Evolutionary conservation across 176 grass and related monocot species (phyloP).

Genomic region (Musa acuminata): DNA sequence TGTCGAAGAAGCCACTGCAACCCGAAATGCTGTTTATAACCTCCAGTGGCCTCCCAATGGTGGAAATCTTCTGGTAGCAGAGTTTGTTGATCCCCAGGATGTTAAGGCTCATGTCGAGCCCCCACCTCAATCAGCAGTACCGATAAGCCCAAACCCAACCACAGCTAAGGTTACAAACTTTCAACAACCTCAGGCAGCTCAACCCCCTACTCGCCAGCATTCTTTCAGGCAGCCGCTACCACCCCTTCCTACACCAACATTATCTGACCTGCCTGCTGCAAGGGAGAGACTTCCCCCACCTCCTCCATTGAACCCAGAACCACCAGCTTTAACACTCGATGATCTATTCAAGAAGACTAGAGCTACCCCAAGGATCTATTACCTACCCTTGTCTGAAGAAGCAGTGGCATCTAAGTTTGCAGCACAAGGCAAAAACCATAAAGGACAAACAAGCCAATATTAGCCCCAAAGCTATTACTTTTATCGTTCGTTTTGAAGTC

Average conservation of each 20-base stretch:
- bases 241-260: neutral
- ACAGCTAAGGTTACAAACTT: slow-evolving; percentile 18
- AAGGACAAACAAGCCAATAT: neutral
- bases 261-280: slow-evolving; percentile 3
- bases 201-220: slow-evolving; percentile 26
- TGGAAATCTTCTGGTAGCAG: slow-evolving; percentile 74
- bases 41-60: slow-evolving; percentile 93
- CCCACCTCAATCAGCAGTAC: slow-evolving; percentile 31
- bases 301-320: slow-evolving; percentile 28
- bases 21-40: slow-evolving; percentile 78
- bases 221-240: slow-evolving; percentile 39
- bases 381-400: slow-evolving; percentile 58
- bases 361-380: slow-evolving; percentile 61
- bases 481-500: neutral
- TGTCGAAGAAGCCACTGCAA: slow-evolving; percentile 79
- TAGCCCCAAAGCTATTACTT: neutral
- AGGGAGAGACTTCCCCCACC: slow-evolving; percentile 28
- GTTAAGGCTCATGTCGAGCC: slow-evolving; percentile 57
- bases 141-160: slow-evolving; percentile 27
- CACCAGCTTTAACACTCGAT: slow-evolving; percentile 41
- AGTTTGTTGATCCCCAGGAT: slow-evolving; percentile 90
- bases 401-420: slow-evolving; percentile 45
- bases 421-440: slow-evolving; percentile 31
- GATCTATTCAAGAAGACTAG: slow-evolving; percentile 81
- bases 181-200: slow-evolving; percentile 31